Base-by-base conservation (phyloP, 306 rosid genomes). In the Quercus parvula region DNA sequence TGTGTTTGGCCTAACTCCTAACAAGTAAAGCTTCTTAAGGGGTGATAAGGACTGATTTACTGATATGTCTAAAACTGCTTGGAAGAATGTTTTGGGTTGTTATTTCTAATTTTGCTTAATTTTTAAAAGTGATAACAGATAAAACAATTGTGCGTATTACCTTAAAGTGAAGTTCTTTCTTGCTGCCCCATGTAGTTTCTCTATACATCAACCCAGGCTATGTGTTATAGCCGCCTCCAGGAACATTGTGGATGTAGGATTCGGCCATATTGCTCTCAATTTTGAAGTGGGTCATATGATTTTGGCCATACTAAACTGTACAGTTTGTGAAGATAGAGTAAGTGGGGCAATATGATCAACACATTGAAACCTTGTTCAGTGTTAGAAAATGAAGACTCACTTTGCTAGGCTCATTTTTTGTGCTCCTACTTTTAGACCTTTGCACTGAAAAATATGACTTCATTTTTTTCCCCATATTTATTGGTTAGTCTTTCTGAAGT, bases 401-500 rank as follows among this genome's bases (percentile, higher is more conserved):
- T 33, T n/a, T 3, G 0, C 22, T 30, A 17, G 3, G 17, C 18
- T 70, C 62, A 20, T 71, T 55, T 46, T 31, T 78, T 78, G 19
- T 10, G 7, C 13, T 18, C 20, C 44, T 79, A 27, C 41, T 59
- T 71, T 5, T 59, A 57, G 56, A 72, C 77, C 68, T 74, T 73
- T 30, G 31, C 7, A 46, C 25, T 20, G 58, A 38, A 63, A 27
- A 28, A 14, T 28, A 14, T 6, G 5, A 27, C 70, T 19, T 2
- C 54, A 0, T 49, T 49, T 49, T 12, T 14, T 28, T 5, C 5
- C 2, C 30, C n/a, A 28, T 63, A 2, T 28, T 28, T 27, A 28
- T 63, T 11, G 15, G 70, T 14, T 68, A 18, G 35, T 68, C 72
- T 2, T 68, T 68, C 51, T 58, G 71, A 79, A 78, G 52, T 78